Evolutionary conservation across 164 flowering plant genomes (phyloP).

Genomic region (Umbilicus rupestris): DNA sequence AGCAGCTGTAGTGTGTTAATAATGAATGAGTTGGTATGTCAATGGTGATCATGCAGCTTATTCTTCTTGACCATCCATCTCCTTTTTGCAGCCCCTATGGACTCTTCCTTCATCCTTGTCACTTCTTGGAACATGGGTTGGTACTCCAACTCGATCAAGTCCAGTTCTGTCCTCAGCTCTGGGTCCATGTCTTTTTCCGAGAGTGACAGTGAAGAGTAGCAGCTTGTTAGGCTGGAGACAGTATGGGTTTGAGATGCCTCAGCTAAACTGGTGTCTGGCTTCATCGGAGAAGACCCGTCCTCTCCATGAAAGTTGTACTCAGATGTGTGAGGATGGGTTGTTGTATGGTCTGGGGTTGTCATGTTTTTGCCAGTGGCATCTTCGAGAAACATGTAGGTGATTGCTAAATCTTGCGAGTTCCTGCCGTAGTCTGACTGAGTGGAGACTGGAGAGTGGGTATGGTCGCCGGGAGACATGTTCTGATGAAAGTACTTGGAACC

Average conservation of each 20-base stretch:
- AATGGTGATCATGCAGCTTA: background rate
- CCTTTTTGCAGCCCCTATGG: slow-evolving; percentile 44
- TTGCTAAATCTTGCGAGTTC: background rate
- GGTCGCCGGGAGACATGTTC: too few species aligned
- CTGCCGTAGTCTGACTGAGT: background rate
- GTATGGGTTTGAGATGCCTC: slow-evolving; percentile 12
- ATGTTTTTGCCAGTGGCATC: slow-evolving; percentile 15
- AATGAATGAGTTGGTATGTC: too few species aligned
- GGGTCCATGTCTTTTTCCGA: slow-evolving; percentile 27
- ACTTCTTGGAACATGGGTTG: slow-evolving; percentile 44
- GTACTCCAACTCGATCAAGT: slow-evolving; percentile 51
- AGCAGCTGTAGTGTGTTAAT: too few species aligned
- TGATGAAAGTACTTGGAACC: background rate
- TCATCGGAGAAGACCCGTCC: slow-evolving; percentile 6
- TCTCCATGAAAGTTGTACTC: slow-evolving; percentile 14
- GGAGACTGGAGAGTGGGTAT: background rate
- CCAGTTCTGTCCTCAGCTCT: slow-evolving; percentile 51
- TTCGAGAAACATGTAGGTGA: background rate
- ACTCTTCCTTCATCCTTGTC: slow-evolving; percentile 43
- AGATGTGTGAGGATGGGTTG: slow-evolving; percentile 13
- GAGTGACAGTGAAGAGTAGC: slow-evolving; percentile 23
- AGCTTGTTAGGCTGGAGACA: slow-evolving; percentile 23
- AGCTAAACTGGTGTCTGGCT: slow-evolving; percentile 12
- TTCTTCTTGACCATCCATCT: slow-evolving; percentile 51
- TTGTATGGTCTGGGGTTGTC: slow-evolving; percentile 17